A percentile compares a stretch with the other conserved stretches of the same genome.
phyloP scores from a whole-genome alignment of 805 yeast species.

The Kuraishia hungarica region DNA sequence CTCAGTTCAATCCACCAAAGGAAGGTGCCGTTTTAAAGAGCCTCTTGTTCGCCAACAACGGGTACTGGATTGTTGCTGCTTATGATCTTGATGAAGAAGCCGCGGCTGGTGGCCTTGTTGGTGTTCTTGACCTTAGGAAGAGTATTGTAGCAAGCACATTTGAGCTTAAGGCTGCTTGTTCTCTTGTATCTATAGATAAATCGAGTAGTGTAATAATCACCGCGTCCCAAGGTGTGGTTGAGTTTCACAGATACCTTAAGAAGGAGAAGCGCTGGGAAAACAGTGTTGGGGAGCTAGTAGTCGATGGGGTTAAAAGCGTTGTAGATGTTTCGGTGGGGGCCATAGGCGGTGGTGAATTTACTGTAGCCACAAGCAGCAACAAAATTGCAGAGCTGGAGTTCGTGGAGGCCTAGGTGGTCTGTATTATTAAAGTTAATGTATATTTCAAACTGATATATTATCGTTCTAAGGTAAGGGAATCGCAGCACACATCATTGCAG shows the following conservation, averaged over 20 bases:
- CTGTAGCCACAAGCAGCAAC: neutral
- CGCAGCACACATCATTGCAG: too few relatives aligned
- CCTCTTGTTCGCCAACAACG: constrained; percentile 52
- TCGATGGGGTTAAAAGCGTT: neutral
- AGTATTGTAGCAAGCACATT: neutral
- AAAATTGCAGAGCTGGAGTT: neutral
- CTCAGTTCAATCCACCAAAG: constrained; percentile 19
- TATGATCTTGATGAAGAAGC: constrained; percentile 8
- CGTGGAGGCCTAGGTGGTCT: neutral
- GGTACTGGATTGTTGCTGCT: constrained; percentile 44
- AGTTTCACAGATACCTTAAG: constrained; percentile 11
- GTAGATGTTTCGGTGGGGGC: neutral
- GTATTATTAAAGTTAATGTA: neutral
- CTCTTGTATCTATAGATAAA: constrained; percentile 8
- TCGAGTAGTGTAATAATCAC: constrained; percentile 11
- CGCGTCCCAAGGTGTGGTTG: constrained; percentile 4
- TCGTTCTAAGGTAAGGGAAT: too few relatives aligned
- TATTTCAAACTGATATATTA: too few relatives aligned
- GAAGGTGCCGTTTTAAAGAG: constrained; percentile 19
- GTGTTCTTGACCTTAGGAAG: constrained; percentile 17
- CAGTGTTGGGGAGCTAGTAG: neutral
- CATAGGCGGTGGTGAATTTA: neutral
- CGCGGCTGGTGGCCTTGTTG: neutral
- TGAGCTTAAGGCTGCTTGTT: neutral
- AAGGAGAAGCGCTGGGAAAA: constrained; percentile 13